phyloP scores from a whole-genome alignment of 108 stramenopile genomes.

The Conticribra guillardii region DNA sequence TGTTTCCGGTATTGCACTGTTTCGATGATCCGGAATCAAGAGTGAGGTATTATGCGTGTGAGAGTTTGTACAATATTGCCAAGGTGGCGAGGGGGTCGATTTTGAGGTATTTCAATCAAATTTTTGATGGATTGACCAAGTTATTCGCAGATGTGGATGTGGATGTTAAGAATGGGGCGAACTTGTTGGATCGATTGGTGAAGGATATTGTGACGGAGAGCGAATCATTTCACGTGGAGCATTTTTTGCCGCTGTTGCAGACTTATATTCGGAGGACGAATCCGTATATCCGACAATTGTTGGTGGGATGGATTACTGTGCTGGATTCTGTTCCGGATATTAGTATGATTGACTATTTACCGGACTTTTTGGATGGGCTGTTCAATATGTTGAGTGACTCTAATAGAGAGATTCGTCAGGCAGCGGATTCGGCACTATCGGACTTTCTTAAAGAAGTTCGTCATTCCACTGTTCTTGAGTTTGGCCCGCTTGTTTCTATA shows the following conservation, averaged over 20 bases:
- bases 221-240: constrained; percentile 91
- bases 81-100: constrained; percentile 93
- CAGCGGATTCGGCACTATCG: constrained; percentile 83
- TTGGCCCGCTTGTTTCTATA: constrained; percentile 96
- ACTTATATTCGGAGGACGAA: constrained; percentile 95
- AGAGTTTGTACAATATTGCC: constrained; percentile 97
- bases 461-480: constrained; percentile 85
- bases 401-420: constrained; percentile 94
- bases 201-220: constrained; percentile 98
- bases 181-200: constrained; percentile 91
- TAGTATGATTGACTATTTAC: constrained; percentile 94
- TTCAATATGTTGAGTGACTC: constrained; percentile 98
- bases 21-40: constrained; percentile 97
- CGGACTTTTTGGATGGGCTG: constrained; percentile 96
- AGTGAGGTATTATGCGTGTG: constrained; percentile 99
- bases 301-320: constrained; percentile 98
- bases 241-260: constrained; percentile 95
- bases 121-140: constrained; percentile 96
- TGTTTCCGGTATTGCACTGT: constrained; percentile 97
- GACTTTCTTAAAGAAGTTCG: constrained; percentile 93
- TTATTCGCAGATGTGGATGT: constrained; percentile 96
- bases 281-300: constrained; percentile 95
- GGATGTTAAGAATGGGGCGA: constrained; percentile 98
- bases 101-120: constrained; percentile 89
- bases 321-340: constrained; percentile 96